Evolutionary conservation across 768 basidiomycete genomes (phyloP).

Genomic region (Tricholoma furcatifolium): DNA sequence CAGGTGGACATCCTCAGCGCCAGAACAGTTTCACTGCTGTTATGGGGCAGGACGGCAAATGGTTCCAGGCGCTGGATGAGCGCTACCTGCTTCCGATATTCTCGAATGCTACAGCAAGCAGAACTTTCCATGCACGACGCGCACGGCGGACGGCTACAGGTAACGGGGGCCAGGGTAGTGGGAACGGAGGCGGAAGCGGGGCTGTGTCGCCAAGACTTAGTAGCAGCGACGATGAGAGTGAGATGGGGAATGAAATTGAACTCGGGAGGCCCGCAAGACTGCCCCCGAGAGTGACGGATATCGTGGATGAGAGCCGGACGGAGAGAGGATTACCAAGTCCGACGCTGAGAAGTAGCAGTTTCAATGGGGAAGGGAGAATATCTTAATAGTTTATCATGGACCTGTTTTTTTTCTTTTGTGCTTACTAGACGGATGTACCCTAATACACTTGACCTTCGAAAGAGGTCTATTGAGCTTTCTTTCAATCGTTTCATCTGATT

Average conservation of each 20-base stretch:
- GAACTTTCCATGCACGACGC: slow-evolving; percentile 79
- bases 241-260: slow-evolving; percentile 40
- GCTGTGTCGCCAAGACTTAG: too few relatives aligned
- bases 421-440: slow-evolving; percentile 5
- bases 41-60: slow-evolving; percentile 78
- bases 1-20: slow-evolving; percentile 23
- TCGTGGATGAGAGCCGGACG: slow-evolving; percentile 50
- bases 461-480: background rate
- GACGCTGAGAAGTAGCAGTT: slow-evolving; percentile 41
- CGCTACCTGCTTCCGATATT: slow-evolving; percentile 91
- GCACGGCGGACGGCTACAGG: slow-evolving; percentile 49
- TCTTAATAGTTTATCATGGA: slow-evolving; percentile 15
- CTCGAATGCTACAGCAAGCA: slow-evolving; percentile 86
- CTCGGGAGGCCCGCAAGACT: slow-evolving; percentile 28
- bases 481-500: too few relatives aligned
- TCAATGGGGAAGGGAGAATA: slow-evolving; percentile 20
- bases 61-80: slow-evolving; percentile 96
- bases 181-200: slow-evolving; percentile 14
- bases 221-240: slow-evolving; percentile 14
- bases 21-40: slow-evolving; percentile 17
- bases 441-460: slow-evolving; percentile 2
- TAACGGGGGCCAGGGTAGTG: slow-evolving; percentile 35
- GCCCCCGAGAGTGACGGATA: slow-evolving; percentile 13
- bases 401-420: background rate
- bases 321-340: slow-evolving; percentile 70